phyloP scores from a whole-genome alignment of 805 yeast genomes.

The Spathaspora gorwiae region DNA sequence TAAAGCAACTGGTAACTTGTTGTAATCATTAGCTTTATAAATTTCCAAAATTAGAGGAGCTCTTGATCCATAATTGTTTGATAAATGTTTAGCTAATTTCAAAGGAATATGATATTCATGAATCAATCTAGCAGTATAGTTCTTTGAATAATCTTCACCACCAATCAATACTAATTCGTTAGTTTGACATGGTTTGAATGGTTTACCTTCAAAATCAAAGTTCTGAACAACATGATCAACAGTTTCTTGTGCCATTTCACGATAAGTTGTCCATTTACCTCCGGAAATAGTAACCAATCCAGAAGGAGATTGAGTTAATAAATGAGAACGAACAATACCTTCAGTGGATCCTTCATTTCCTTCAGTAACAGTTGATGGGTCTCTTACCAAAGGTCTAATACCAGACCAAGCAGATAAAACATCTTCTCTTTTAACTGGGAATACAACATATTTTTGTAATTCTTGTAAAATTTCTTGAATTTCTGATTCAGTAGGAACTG shows the following conservation, averaged over 20 bases:
- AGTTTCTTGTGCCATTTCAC: slow-evolving; percentile 97
- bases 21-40: slow-evolving; percentile 49
- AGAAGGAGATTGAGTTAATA: slow-evolving; percentile 60
- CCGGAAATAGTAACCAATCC: slow-evolving; percentile 89
- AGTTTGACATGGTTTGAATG: slow-evolving; percentile 47
- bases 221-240: slow-evolving; percentile 63
- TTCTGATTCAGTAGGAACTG: slow-evolving; percentile 83
- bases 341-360: slow-evolving; percentile 60
- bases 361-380: slow-evolving; percentile 54
- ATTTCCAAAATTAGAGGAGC: slow-evolving; percentile 67
- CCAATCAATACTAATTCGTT: slow-evolving; percentile 62
- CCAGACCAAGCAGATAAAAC: slow-evolving; percentile 97
- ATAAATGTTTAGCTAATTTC: slow-evolving; percentile 73
- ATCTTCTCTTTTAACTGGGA: slow-evolving; percentile 85
- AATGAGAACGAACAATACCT: slow-evolving; percentile 86
- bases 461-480: slow-evolving; percentile 83
- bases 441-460: slow-evolving; percentile 82
- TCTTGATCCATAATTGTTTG: slow-evolving; percentile 85
- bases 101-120: slow-evolving; percentile 73
- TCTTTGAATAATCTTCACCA: slow-evolving; percentile 72
- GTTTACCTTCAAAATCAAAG: slow-evolving; percentile 34
- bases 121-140: slow-evolving; percentile 71
- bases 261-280: slow-evolving; percentile 97
- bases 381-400: slow-evolving; percentile 89
- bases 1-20: slow-evolving; percentile 64